Evolutionary conservation across 129 eudicot species (phyloP).

Genomic region (Flaveria sonorensis): DNA sequence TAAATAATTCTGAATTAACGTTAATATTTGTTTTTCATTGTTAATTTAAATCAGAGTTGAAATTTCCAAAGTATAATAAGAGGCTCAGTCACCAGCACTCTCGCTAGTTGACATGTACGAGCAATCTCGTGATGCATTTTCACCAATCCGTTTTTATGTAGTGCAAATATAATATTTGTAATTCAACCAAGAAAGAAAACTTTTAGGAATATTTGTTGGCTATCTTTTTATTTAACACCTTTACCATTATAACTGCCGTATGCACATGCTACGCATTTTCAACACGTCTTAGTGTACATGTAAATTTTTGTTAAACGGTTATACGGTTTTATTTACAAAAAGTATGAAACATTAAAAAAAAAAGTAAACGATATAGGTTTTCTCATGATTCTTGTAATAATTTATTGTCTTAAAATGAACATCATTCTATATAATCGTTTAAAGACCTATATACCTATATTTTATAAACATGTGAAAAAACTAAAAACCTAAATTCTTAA

Average conservation of each 20-base stretch:
- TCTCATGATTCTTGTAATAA: too few relatives aligned
- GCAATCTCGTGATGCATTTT: constrained; percentile 28
- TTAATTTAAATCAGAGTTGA: constrained; percentile 1
- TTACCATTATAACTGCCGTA: background rate
- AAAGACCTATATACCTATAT: too few relatives aligned
- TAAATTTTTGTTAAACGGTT: too few relatives aligned
- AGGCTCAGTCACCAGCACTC: constrained; percentile 19
- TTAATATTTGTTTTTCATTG: background rate
- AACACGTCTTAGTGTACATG: background rate
- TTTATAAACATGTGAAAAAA: too few relatives aligned
- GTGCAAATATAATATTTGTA: background rate
- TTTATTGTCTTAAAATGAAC: too few relatives aligned
- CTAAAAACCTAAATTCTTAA: too few relatives aligned
- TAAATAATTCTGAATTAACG: background rate
- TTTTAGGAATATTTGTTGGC: background rate
- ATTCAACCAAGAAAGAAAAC: background rate
- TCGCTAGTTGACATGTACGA: constrained; percentile 24
- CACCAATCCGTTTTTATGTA: background rate
- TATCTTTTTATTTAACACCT: background rate
- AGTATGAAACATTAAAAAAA: too few relatives aligned
- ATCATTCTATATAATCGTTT: too few relatives aligned
- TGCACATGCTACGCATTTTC: background rate
- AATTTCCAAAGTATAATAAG: constrained; percentile 23
- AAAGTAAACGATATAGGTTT: too few relatives aligned
- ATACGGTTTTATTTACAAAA: too few relatives aligned